Percentiles rank a stretch among this genome's conserved stretches.
Conservation (phyloP, 1,284 basidiomycete species). For the Termitomyces sp. region DNA sequence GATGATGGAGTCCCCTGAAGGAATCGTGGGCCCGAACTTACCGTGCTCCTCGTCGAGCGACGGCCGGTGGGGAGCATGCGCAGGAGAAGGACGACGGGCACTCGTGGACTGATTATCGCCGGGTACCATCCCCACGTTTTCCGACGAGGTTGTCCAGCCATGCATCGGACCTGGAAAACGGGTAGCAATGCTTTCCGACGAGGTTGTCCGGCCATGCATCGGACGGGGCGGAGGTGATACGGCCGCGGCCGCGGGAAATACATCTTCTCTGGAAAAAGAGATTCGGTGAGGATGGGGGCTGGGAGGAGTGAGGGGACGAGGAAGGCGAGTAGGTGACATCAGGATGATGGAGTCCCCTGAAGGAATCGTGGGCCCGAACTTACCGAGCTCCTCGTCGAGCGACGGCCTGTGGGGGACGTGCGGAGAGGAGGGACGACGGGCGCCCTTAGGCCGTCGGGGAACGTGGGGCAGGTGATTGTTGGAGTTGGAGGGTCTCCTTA, state of each 20-base stretch:
- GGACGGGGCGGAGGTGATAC: conserved; percentile 6
- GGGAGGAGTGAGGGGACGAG: not conserved
- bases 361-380: not conserved
- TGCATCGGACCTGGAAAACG: too few species aligned
- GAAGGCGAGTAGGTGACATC: not conserved
- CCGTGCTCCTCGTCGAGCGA: conserved; percentile 10
- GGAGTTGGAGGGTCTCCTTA: conserved; percentile 1
- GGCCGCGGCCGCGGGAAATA: not conserved
- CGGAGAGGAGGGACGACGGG: conserved; percentile 7
- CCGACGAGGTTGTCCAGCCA: conserved; percentile 23
- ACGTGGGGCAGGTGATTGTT: not conserved
- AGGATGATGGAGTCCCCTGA: conserved; percentile 1
- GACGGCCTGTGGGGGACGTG: conserved; percentile 3
- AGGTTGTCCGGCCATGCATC: conserved; percentile 3
- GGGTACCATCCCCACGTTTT: conserved; percentile 33
- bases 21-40: not conserved
- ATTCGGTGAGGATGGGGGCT: conserved; percentile 3
- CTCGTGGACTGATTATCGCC: conserved; percentile 24
- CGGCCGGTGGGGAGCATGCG: not conserved
- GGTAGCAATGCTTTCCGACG: too few species aligned
- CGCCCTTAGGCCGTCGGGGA: conserved; percentile 9
- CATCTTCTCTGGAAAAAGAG: conserved; percentile 11
- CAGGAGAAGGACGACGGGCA: not conserved
- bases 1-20: conserved; percentile 1
- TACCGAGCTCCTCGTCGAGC: conserved; percentile 8